Percentiles rank a stretch among this genome's conserved stretches.
These are phyloP conservation scores for Pseudonitzschia delicatissima DNA, from an alignment of 108 stramenopile species.

Conservation along the genomic window DNA sequence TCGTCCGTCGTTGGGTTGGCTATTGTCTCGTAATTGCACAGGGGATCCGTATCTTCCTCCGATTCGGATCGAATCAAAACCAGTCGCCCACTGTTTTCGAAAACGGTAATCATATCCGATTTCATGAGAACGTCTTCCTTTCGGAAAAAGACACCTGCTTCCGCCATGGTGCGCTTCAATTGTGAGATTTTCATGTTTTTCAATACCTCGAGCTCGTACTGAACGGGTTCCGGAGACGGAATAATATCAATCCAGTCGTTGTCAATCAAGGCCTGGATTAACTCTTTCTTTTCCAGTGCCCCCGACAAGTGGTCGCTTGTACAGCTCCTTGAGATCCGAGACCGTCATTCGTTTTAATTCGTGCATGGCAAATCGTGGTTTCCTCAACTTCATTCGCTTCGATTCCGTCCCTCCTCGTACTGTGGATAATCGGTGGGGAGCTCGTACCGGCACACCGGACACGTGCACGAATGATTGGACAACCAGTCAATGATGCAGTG, in stretches of 20 bases:
- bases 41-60: not conserved
- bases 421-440: slow-evolving; percentile 62
- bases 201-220: slow-evolving; percentile 32
- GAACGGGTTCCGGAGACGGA: slow-evolving; percentile 48
- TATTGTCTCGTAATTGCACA: not conserved
- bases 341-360: slow-evolving; percentile 58
- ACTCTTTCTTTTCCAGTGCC: slow-evolving; percentile 44
- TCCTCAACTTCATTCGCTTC: slow-evolving; percentile 60
- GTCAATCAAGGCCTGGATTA: slow-evolving; percentile 39
- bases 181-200: slow-evolving; percentile 38
- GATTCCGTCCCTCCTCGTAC: slow-evolving; percentile 69
- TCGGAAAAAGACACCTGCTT: slow-evolving; percentile 62
- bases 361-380: slow-evolving; percentile 57
- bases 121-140: slow-evolving; percentile 69
- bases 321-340: slow-evolving; percentile 38
- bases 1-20: not conserved
- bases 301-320: slow-evolving; percentile 8
- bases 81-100: slow-evolving; percentile 56
- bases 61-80: slow-evolving; percentile 1
- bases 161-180: slow-evolving; percentile 46
- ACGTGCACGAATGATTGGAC: slow-evolving; percentile 61
- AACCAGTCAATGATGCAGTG: slow-evolving; percentile 59
- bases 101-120: slow-evolving; percentile 57
- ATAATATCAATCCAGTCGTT: slow-evolving; percentile 48
- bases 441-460: slow-evolving; percentile 67